A percentile compares a stretch with the other conserved stretches of the same genome.
Evolutionary conservation across 441 rosid genomes (phyloP).

Genomic region (Mallotus repandus): DNA sequence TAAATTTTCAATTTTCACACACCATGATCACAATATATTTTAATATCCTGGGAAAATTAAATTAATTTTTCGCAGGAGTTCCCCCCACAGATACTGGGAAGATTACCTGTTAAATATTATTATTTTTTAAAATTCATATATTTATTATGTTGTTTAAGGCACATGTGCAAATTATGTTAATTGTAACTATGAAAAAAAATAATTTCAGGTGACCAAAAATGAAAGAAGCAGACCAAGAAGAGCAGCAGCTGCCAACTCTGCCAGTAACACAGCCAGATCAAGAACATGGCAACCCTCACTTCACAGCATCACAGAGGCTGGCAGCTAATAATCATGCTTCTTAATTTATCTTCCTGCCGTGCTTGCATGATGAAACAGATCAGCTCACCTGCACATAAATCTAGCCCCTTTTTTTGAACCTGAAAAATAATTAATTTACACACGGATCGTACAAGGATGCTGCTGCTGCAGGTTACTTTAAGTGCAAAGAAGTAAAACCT

Average conservation of each 20-base stretch:
- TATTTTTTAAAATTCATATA: background rate
- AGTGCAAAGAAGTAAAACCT: conserved; percentile 9
- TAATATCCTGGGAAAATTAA: background rate
- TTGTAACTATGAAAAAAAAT: background rate
- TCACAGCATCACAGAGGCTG: conserved; percentile 76
- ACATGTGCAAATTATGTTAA: conserved; percentile 2
- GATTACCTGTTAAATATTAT: background rate
- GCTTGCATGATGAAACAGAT: conserved; percentile 18
- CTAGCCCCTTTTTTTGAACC: conserved; percentile 15
- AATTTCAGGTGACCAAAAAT: conserved; percentile 37
- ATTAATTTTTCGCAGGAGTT: background rate
- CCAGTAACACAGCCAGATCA: conserved; percentile 36
- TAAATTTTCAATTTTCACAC: conserved; percentile 11
- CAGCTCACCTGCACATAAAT: conserved; percentile 7
- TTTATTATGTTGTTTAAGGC: background rate
- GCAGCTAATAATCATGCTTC: conserved; percentile 31
- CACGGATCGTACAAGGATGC: background rate
- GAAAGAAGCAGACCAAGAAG: conserved; percentile 53
- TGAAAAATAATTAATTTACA: background rate
- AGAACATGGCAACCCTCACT: conserved; percentile 89
- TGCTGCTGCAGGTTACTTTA: background rate
- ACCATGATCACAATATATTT: background rate
- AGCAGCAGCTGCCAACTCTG: conserved; percentile 37
- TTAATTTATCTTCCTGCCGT: conserved; percentile 6
- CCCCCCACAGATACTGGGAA: background rate